Evolutionary conservation across 805 yeast genomes (phyloP), one percentile per base, ranked within the genome.

Genomic region (Ogataea pilisensis): DNA sequence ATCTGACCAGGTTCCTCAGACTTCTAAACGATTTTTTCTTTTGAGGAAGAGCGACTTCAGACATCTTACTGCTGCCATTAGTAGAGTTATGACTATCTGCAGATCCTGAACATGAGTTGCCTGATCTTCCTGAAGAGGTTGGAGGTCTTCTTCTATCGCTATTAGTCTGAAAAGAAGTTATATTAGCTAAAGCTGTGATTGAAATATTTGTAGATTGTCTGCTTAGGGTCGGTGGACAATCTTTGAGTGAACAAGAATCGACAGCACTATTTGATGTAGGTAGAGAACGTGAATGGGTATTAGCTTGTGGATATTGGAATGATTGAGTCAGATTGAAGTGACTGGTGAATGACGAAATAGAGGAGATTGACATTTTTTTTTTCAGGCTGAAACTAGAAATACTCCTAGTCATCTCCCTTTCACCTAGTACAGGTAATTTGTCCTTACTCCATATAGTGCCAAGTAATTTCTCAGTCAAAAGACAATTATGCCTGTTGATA

Each of bases 391-490:
- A 50, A 34, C 46, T 50, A 7, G 55, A 50, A 9, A 44, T 42
- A 24, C 52, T 50, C 31, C 52, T 40, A 2, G 48, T 41, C 27
- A 50, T 39, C 8, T 43, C 47, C 16, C 18, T 16, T 5, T 8
- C 19, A 18, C 31, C 12, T 17, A 26, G 28, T 5, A 26, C 4
- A 18, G 37, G 37, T 26, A 34, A 18, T 18, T 34, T 16, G 3
- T 34, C 37, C 25, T 34, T 34, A 26, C 19, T 22, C 37, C 37
- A 34, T 8, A 34, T 26, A 18, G 63, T 58, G 30, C 46, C 46
- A 38, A 68, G 47, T 2, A 44, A 37, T 13, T 44, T 45, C 39
- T 64, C 69, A n/a, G 59, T 36, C 13, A 51, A 45, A 2, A 49
- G 28, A 18, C 61, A 46, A 11, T 61, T 60, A 17, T 46, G 46